Evolutionary conservation across 805 yeast species (phyloP).

Genomic region (Yamadazyma paraphyllophila): DNA sequence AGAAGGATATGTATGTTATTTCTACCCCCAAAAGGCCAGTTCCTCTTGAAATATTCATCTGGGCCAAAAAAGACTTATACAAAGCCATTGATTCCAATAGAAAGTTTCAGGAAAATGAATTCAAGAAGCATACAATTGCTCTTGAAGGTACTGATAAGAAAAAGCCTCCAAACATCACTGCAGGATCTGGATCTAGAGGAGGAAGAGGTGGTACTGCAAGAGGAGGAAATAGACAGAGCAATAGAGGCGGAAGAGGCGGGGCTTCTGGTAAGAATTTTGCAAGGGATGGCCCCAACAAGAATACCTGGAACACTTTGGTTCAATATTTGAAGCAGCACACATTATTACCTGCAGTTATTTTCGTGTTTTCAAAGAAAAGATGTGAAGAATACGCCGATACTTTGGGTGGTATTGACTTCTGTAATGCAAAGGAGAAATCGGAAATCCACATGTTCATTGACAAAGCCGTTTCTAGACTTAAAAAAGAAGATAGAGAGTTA

Average conservation of each 20-base stretch:
- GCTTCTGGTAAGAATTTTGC: constrained; percentile 17
- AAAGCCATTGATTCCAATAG: constrained; percentile 76
- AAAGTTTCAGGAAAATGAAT: constrained; percentile 64
- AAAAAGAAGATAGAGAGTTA: constrained; percentile 86
- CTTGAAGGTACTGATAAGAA: constrained; percentile 41
- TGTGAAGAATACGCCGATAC: constrained; percentile 92
- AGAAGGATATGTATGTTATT: constrained; percentile 92
- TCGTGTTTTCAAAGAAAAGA: constrained; percentile 89
- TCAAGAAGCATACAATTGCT: constrained; percentile 55
- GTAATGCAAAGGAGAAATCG: constrained; percentile 80
- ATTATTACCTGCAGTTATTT: constrained; percentile 87
- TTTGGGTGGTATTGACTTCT: constrained; percentile 69
- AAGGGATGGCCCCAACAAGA: constrained; percentile 69
- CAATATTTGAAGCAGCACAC: constrained; percentile 64
- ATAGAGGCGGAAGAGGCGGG: constrained; percentile 36
- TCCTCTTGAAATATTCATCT: constrained; percentile 81
- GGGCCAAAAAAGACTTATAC: constrained; percentile 74
- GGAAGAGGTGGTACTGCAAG: constrained; percentile 45
- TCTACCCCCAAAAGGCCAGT: constrained; percentile 97
- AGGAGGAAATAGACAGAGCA: constrained; percentile 42
- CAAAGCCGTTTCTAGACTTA: constrained; percentile 79
- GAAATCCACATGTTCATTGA: constrained; percentile 93
- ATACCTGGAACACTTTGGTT: constrained; percentile 72
- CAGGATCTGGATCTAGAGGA: constrained; percentile 42
- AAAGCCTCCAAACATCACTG: constrained; percentile 32